Percentiles rank a stretch among this genome's conserved stretches.
These are phyloP conservation scores for Desmodesmus armatus DNA, from an alignment of 139 green algal species.

Conservation along the genomic window DNA sequence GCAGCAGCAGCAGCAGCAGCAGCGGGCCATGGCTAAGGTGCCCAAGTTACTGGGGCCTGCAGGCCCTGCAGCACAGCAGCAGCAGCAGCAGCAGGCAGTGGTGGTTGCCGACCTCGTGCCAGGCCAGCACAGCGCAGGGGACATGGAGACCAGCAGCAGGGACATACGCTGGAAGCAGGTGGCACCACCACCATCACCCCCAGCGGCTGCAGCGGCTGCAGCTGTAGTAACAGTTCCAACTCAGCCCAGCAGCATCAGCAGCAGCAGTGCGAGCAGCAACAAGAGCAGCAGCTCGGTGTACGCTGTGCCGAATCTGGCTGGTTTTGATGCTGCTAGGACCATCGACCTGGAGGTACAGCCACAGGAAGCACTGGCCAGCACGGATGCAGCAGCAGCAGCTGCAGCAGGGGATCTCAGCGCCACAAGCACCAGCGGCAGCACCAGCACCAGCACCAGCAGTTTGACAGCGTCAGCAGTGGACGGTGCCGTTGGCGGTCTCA, in stretches of 20 bases:
- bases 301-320: background rate
- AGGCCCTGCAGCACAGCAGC: conserved; percentile 13
- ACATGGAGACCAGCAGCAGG: conserved; percentile 19
- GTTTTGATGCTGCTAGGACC: conserved; percentile 9
- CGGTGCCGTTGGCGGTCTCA: background rate
- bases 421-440: background rate
- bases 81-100: conserved; percentile 2
- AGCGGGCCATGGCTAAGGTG: background rate
- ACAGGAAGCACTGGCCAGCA: too few species aligned
- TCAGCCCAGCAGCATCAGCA: background rate
- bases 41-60: too few species aligned
- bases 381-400: background rate
- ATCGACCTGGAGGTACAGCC: conserved; percentile 13
- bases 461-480: background rate
- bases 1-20: conserved; percentile 29
- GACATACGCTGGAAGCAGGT: conserved; percentile 26
- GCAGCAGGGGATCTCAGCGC: background rate
- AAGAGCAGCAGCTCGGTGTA: too few species aligned
- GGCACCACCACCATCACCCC: background rate
- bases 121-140: background rate
- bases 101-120: background rate
- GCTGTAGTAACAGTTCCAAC: conserved; percentile 16
- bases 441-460: background rate
- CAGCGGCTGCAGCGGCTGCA: background rate
- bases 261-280: conserved; percentile 18